Percentiles rank a stretch among this genome's conserved stretches.
phyloP scores from a whole-genome alignment of 2,329 filamentous ascomycete genomes.

The Colletotrichum sidae region DNA sequence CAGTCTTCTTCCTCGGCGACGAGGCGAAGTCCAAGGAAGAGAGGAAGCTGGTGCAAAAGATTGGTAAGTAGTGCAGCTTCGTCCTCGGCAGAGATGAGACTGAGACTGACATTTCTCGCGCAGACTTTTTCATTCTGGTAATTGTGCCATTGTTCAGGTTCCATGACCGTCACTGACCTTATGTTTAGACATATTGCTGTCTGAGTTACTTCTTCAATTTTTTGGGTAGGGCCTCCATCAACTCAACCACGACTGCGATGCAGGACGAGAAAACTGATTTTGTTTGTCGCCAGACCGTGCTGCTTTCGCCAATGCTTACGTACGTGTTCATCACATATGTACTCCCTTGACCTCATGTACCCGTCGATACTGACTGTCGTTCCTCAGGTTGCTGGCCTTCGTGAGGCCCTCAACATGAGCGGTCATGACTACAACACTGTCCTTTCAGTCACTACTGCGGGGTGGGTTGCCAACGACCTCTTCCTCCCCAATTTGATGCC shows the following conservation, averaged over 20 bases:
- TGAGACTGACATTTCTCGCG: too few relatives aligned
- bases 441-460: constrained; percentile 56
- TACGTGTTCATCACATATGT: neutral
- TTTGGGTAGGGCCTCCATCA: constrained; percentile 44
- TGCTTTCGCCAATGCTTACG: constrained; percentile 38
- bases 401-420: constrained; percentile 63
- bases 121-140: constrained; percentile 49
- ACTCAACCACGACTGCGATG: too few relatives aligned
- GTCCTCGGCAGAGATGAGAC: rapidly evolving
- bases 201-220: constrained; percentile 51
- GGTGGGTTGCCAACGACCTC: neutral
- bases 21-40: constrained; percentile 41
- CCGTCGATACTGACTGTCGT: neutral
- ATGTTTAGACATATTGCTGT: constrained; percentile 47
- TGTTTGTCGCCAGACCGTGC: constrained; percentile 21
- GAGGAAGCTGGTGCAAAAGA: constrained; percentile 44
- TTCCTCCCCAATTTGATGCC: rapidly evolving
- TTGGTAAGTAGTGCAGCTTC: constrained; percentile 37
- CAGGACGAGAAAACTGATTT: neutral
- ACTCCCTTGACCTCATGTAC: too few relatives aligned
- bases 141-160: neutral
- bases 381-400: constrained; percentile 61
- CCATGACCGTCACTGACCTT: neutral
- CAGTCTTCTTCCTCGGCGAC: constrained; percentile 37
- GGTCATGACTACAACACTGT: constrained; percentile 73